Percentiles rank a stretch among this genome's conserved stretches.
Conservation (phyloP, 495 filamentous ascomycete species). For the Penicillium malachiteum region DNA sequence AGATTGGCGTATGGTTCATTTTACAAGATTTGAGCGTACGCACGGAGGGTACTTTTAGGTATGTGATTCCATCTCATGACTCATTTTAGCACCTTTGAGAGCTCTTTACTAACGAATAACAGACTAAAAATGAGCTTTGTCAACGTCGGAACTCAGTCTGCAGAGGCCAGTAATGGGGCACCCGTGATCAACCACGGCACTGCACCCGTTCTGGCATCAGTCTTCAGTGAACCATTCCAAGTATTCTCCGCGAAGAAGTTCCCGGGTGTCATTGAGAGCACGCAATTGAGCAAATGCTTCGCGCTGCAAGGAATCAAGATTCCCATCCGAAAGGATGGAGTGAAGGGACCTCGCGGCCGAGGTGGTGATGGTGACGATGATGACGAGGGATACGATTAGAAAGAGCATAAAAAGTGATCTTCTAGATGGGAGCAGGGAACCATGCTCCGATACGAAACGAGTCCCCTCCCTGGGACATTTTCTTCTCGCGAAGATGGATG, state of each 20-base stretch:
- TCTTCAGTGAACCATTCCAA: slow-evolving; percentile 87
- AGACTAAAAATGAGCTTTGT: slow-evolving; percentile 79
- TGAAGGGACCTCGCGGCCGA: slow-evolving; percentile 58
- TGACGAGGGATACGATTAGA: slow-evolving; percentile 21
- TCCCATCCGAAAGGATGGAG: slow-evolving; percentile 84
- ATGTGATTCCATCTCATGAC: slow-evolving; percentile 22
- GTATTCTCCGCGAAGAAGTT: slow-evolving; percentile 98
- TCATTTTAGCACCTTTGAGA: too few species aligned
- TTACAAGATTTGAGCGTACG: slow-evolving; percentile 92
- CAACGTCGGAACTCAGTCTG: slow-evolving; percentile 63
- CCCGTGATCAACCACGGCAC: slow-evolving; percentile 70
- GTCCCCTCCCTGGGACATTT: slow-evolving; percentile 4
- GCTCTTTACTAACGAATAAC: slow-evolving; percentile 5
- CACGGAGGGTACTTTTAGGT: slow-evolving; percentile 90
- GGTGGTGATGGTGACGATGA: slow-evolving; percentile 63
- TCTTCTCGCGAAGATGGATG: slow-evolving; percentile 11
- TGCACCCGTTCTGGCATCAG: slow-evolving; percentile 81
- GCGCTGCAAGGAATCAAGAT: slow-evolving; percentile 97
- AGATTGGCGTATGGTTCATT: slow-evolving; percentile 95
- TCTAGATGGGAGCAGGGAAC: not conserved
- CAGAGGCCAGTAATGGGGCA: slow-evolving; percentile 34
- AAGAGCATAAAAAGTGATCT: slow-evolving; percentile 5
- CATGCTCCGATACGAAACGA: slow-evolving; percentile 10
- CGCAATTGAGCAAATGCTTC: slow-evolving; percentile 88
- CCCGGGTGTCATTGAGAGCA: slow-evolving; percentile 94